Percentiles rank a stretch among this genome's conserved stretches.
These are phyloP conservation scores for Aspergillus steynii DNA, from an alignment of 495 filamentous ascomycete genomes.

Conservation along the genomic window DNA sequence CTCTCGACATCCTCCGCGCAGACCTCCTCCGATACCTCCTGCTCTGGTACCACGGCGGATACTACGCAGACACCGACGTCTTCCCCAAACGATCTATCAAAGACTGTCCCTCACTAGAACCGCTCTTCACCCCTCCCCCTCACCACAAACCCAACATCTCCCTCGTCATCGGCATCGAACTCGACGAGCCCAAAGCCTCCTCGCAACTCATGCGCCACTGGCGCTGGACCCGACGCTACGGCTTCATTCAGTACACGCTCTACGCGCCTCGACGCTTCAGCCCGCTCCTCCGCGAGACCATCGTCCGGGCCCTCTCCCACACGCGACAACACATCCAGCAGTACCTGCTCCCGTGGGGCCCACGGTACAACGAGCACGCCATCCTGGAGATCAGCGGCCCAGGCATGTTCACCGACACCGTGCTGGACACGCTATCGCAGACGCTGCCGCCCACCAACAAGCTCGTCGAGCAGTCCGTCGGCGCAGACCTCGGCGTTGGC, in stretches of 20 bases:
- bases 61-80: conserved; percentile 52
- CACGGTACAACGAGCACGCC: conserved; percentile 29
- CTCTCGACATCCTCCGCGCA: conserved; percentile 39
- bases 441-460: conserved; percentile 32
- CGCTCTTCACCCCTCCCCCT: conserved; percentile 13
- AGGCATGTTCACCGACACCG: conserved; percentile 42
- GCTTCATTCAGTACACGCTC: conserved; percentile 43
- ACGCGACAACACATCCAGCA: conserved; percentile 26
- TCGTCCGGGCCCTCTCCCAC: conserved; percentile 41
- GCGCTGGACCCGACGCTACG: conserved; percentile 43
- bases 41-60: conserved; percentile 50
- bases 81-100: conserved; percentile 33
- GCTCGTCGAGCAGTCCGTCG: conserved; percentile 28
- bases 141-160: conserved; percentile 29
- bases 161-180: conserved; percentile 40
- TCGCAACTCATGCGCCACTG: conserved; percentile 34
- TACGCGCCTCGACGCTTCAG: conserved; percentile 44
- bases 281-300: conserved; percentile 35
- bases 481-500: conserved; percentile 29
- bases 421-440: conserved; percentile 39
- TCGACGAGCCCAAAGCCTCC: conserved; percentile 44
- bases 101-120: conserved; percentile 30
- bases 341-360: conserved; percentile 11
- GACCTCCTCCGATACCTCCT: conserved; percentile 54
- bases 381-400: conserved; percentile 41